Evolutionary conservation across 176 grass and related monocot species (phyloP), one percentile per base, ranked within the genome.

Genomic region (Oryza punctata): DNA sequence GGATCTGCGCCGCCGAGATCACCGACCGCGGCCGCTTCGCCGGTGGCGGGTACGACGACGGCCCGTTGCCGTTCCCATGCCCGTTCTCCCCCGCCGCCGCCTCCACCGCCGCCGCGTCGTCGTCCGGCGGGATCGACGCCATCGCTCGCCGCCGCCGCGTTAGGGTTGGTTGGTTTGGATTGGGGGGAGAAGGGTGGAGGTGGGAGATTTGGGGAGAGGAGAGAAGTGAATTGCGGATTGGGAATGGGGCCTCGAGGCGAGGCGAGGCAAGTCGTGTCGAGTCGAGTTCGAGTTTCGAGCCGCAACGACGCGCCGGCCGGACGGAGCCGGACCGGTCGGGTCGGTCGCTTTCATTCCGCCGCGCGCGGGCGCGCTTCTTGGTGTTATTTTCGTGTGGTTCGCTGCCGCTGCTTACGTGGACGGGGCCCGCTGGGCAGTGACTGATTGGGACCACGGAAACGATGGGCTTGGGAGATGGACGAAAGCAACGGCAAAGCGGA

Each of bases 1-100:
- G 75, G 84, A 97, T 97, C 79, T 92, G 75, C 0, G 65, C 70
- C 13, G 25, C 69, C 37, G 90, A 81, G 45, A 94, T 88, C 27
- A 74, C 35, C 60, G 68, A 19, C 12, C 93, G 82, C 24, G 54
- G 21, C 18, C 87, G 79, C 85, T 94, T 94, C 59, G 69, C 45
- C 0, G 65, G 85, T 3, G 68, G 65, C 5, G 61, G 88, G 57
- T 61, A 2, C 7, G 40, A 79, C 7, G 40, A 78, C 9, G 79
- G 71, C 8, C 82, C 81, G 47, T 84, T 78, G 0, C 32, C 32
- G 4, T 88, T 87, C 35, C 72, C 73, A 68, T 80, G 67, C 24
- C 85, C 93, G 57, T 91, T 94, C 79, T 91, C 52, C 50, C 5
- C 50, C 50, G 70, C 65, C 74, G 21, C 49, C 49, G 49, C 49